Evolutionary conservation across 805 yeast species (phyloP), one percentile per base, ranked within the genome.

Genomic region (Pichia occidentalis): DNA sequence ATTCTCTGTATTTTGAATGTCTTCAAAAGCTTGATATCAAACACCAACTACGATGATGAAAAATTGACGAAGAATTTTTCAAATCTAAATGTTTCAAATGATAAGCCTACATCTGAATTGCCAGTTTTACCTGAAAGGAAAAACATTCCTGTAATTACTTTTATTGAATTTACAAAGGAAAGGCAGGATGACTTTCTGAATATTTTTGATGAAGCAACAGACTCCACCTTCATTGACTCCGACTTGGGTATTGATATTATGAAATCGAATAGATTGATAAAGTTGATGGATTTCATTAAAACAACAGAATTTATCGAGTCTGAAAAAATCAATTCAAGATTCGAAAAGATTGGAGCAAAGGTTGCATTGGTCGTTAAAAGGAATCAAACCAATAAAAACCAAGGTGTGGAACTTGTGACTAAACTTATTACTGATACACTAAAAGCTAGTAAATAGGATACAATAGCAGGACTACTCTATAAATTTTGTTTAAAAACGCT

Each of bases 1-100:
- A 76, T 77, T 48, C 67, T 80, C 18, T 76, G 76, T 3, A 60
- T 77, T 25, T 70, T 85, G 13, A 75, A 80, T 4, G 75, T 85
- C 18, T 68, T 86, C 51, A 85, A 81, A 54, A 85, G 80, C 48
- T 64, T 86, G 45, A 56, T 77, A 46, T 49, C 70, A 5, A 68
- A 71, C 44, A 50, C 51, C 13, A 49, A 29, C 36, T 50, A 45
- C 16, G 29, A 34, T 43, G 26, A 18, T 36, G 42, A 41, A 30
- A 34, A 36, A n/a, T 26, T 39, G 12, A 24, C 34, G 2, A 33
- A 29, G 7, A 31, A 16, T 20, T 30, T 39, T 2, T 3, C 9
- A 13, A 20, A 27, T 2, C 28, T 12, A 5, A 24, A 32, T 14
- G 24, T 23, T 5, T n/a, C 5, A 5, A 26, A 21, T 8, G 34